Evolutionary conservation across 257 asterid species (phyloP).

Genomic region (Solanum habrochaites): DNA sequence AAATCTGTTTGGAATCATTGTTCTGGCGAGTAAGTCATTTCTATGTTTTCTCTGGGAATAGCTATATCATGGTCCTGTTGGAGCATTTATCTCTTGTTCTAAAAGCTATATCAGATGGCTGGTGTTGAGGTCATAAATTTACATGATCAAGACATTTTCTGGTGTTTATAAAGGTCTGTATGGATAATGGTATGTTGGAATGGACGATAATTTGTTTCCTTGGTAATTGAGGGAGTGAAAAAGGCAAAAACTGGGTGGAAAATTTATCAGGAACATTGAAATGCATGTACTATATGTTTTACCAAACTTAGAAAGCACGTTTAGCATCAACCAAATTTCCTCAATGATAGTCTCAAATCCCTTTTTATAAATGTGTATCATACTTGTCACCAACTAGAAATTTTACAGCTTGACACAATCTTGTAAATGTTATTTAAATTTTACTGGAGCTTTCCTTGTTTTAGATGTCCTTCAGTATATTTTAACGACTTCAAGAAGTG

Average conservation of each 20-base stretch:
- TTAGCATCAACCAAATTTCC: neutral
- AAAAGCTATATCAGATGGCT: neutral
- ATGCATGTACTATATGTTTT: neutral
- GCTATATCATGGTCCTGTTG: neutral
- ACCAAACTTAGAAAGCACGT: neutral
- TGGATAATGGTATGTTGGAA: neutral
- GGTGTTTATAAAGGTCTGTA: neutral
- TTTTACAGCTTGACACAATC: neutral
- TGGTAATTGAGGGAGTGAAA: neutral
- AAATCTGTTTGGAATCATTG: neutral
- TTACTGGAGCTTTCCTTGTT: neutral
- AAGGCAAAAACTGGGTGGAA: neutral
- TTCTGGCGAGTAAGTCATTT: neutral
- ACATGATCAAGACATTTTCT: neutral
- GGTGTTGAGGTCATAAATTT: neutral
- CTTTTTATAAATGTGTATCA: neutral
- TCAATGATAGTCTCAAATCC: neutral
- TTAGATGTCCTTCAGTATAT: neutral
- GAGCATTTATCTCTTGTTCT: neutral
- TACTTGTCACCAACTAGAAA: neutral
- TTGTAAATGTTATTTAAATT: neutral
- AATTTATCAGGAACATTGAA: neutral
- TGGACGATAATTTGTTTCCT: neutral
- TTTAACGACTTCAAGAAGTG: neutral
- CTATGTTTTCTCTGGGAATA: neutral